phyloP scores from a whole-genome alignment of 768 basidiomycete genomes.

The Coprinopsis sp. region DNA sequence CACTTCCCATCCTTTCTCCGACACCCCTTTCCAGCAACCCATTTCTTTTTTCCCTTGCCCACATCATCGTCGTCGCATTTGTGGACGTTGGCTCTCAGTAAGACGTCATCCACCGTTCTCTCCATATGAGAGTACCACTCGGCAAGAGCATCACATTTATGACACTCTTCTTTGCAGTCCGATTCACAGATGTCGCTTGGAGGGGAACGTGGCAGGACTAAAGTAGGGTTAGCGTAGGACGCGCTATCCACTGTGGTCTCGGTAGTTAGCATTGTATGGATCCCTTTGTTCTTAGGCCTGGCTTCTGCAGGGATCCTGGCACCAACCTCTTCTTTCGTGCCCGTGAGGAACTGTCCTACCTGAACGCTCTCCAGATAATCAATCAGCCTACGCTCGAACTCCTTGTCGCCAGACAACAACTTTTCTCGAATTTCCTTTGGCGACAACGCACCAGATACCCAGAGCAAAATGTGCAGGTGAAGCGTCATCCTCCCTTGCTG shows the following conservation, averaged over 20 bases:
- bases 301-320: background rate
- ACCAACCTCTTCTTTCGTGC: background rate
- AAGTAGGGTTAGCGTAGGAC: background rate
- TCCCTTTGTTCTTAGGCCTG: background rate
- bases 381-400: background rate
- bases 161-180: no score
- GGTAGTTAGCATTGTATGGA: background rate
- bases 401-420: background rate
- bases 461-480: constrained; percentile 9
- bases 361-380: background rate
- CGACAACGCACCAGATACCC: background rate
- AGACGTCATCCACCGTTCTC: no score
- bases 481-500: constrained; percentile 12
- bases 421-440: background rate
- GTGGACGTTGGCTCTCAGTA: background rate
- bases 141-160: no score
- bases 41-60: background rate
- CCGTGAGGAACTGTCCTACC: background rate
- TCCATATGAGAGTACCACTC: no score
- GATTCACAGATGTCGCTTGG: background rate
- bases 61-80: background rate
- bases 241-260: background rate
- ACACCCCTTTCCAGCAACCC: background rate
- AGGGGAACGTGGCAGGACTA: background rate
- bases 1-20: background rate